Evolutionary conservation across 805 yeast species (phyloP), one percentile per base, ranked within the genome.

Genomic region (Debaryomyces castellii): DNA sequence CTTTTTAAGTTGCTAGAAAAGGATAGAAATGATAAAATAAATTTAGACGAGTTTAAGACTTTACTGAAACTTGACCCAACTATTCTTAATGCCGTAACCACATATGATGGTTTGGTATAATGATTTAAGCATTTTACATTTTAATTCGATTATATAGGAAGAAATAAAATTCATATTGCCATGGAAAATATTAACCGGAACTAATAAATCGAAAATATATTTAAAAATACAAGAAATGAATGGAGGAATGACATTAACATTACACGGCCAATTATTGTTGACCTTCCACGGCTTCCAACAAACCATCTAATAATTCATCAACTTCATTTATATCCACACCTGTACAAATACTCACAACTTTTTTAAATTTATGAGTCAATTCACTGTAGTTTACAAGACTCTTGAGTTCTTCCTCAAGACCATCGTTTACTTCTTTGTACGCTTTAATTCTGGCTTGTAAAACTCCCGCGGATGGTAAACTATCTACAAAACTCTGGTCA

Each of bases 251-350:
- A 40, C 14, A 10, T 21, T 30, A 30, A n/a, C 33, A 40, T 18
- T 20, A 30, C 18, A 8, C 7, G 10, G 3, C 24, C n/a, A 25
- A 9, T 35, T 41, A 68, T 46, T 66, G 72, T 48, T 71, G 77
- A 50, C 92, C 86, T 51, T 91, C 96, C 5, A 92, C 97, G 16
- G 97, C 96, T 58, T 85, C 87, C 25, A 94, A 80, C 41, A 92
- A 74, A 4, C 92, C 96, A 52, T 88, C 94, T 41, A 92, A 74
- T 55, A 94, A 76, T 44, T 76, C 79, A 61, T 89, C 96, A 25
- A 94, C 95, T 51, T 83, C 85, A 43, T 78, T 80, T 44, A 86
- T 87, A 39, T 83, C 90, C 22, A 89, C 92, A 21, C 94, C 94
- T 3, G 96, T 87, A 70, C 98, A 91, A 42, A 89, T 73, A 22